phyloP scores from a whole-genome alignment of 495 filamentous ascomycete genomes.

The Talaromyces wortmannii region DNA sequence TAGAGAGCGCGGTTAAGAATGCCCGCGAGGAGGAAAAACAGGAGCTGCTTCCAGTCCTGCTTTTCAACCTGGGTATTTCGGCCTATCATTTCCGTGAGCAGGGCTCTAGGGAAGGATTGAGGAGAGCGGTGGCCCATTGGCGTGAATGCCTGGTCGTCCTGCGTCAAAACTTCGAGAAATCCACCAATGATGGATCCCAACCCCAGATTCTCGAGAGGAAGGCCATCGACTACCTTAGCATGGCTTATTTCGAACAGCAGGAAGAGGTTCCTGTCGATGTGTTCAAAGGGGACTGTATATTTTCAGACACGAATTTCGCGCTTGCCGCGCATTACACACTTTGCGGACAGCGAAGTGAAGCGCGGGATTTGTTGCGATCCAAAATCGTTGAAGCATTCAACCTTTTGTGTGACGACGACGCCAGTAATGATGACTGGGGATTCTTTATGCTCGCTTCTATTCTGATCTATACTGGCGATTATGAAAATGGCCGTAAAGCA shows the following conservation, averaged over 20 bases:
- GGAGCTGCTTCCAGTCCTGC: slow-evolving; percentile 1
- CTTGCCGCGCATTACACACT: slow-evolving; percentile 5
- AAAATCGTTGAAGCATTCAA: slow-evolving; percentile 7
- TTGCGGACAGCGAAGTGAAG: neutral
- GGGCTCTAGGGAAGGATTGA: neutral
- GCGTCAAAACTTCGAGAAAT: neutral
- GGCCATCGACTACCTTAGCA: neutral
- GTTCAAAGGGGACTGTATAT: neutral
- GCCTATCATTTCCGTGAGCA: neutral
- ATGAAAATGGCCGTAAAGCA: slow-evolving; percentile 2
- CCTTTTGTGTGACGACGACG: slow-evolving; percentile 5
- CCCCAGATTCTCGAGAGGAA: neutral
- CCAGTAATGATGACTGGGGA: slow-evolving; percentile 2
- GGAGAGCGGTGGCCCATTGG: neutral
- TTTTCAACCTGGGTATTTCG: slow-evolving; percentile 1
- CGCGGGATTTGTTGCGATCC: slow-evolving; percentile 2
- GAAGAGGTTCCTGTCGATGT: neutral
- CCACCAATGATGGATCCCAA: neutral
- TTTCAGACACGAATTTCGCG: neutral
- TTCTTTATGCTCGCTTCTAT: neutral
- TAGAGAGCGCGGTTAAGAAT: slow-evolving; percentile 4
- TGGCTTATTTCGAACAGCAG: neutral
- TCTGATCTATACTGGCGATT: slow-evolving; percentile 4
- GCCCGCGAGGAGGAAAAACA: neutral
- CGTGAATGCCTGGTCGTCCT: neutral